Percentiles rank a stretch among this genome's conserved stretches.
Conservation (phyloP, 1,284 basidiomycete genomes). For the Xerocomus amazonicus region DNA sequence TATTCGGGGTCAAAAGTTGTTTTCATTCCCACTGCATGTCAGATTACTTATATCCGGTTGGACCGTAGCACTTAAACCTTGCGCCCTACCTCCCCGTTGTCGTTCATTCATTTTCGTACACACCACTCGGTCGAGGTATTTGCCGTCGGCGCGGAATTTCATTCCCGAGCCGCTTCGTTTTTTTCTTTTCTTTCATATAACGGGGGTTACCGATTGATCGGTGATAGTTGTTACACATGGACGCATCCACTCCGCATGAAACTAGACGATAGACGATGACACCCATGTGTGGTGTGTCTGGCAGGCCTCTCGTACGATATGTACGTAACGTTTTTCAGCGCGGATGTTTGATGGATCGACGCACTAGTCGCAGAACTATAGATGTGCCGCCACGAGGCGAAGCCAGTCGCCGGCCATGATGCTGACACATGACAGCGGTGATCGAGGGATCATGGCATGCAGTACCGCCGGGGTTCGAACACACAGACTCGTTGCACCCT, state of each 20-base stretch:
- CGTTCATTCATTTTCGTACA: not conserved
- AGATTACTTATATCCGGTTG: conserved; percentile 12
- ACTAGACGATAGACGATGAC: conserved; percentile 6
- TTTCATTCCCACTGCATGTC: not conserved
- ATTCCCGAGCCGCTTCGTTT: conserved; percentile 17
- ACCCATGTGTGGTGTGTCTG: not conserved
- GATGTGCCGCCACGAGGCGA: too few relatives aligned
- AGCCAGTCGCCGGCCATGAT: too few relatives aligned
- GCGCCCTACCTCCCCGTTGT: not conserved
- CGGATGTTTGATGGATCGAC: too few relatives aligned
- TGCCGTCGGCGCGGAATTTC: conserved; percentile 7
- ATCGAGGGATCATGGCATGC: too few relatives aligned
- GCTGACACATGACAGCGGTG: too few relatives aligned
- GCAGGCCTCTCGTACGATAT: too few relatives aligned
- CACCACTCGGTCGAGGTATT: not conserved
- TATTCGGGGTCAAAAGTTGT: conserved; percentile 1
- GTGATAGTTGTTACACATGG: too few relatives aligned
- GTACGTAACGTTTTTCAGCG: too few relatives aligned
- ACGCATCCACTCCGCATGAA: not conserved
- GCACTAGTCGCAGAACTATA: too few relatives aligned
- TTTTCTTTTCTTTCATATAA: not conserved
- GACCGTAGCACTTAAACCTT: conserved; percentile 9
- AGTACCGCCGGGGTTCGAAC: too few relatives aligned
- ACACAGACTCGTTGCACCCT: too few relatives aligned
- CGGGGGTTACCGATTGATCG: not conserved